Evolutionary conservation across 257 asterid genomes (phyloP), one percentile per base, ranked within the genome.

Genomic region (Apocynum venetum): DNA sequence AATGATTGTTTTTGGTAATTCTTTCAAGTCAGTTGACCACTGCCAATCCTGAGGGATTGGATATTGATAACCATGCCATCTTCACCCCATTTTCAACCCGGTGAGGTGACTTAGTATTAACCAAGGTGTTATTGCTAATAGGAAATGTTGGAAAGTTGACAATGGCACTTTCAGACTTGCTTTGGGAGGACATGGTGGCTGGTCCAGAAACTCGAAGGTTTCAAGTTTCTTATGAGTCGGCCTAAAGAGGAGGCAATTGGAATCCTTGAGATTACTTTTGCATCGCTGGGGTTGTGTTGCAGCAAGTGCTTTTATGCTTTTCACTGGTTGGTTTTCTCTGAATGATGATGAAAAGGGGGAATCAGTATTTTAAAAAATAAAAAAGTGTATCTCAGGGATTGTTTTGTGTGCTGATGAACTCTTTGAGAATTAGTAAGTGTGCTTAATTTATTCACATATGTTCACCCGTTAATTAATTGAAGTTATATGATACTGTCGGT

Each of bases 111-210:
- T 14, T 38, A 57, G 35, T 71, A 52, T 56, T 73, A 47, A 25
- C 52, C 46, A 68, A 55, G 57, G 14, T 75, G 64, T 51, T 43
- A 20, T 20, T 51, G 38, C 65, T 36, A 56, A 41, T 81, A 93
- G 97, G 97, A 51, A 79, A 85, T 5, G 98, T 92, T 41, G 98
- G 97, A 82, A 96, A 88, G 67, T 48, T 94, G 85, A 92, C 98
- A 12, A 92, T 89, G 98, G 91, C 91, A 5, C 97, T 94, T 59
- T 94, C 96, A 0, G 97, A 94, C 84, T 82, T 94, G 92, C 87
- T 92, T 8, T 92, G 97, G 98, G 93, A 89, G 72, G 97, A 94
- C 74, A 94, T 94, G 98, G 91, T 84, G 69, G 86, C 92, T 70
- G 94, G 97, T 47, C 97, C 96, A 6, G 89, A 88, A 70, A 78